A percentile compares a stretch with the other conserved stretches of the same genome.
Conservation (phyloP, 768 basidiomycete genomes). For the Collybia sp. region DNA sequence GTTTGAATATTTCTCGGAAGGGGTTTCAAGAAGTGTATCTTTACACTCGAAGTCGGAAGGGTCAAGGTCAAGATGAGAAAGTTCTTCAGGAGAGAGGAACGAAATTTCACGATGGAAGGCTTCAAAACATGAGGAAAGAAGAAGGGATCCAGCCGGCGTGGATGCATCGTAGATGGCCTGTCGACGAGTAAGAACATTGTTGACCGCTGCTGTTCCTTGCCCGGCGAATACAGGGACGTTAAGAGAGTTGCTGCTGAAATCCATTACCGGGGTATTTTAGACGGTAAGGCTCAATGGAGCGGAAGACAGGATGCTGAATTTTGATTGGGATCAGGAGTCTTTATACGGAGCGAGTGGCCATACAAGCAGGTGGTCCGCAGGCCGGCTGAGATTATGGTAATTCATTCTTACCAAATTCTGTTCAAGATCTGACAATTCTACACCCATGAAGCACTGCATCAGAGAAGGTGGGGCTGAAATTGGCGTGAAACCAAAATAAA, state of each 20-base stretch:
- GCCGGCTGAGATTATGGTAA: no score
- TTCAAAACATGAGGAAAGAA: conserved; percentile 47
- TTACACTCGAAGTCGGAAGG: conserved; percentile 37
- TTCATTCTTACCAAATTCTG: no score
- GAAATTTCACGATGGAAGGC: conserved; percentile 46
- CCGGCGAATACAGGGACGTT: conserved; percentile 53
- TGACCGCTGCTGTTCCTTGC: conserved; percentile 40
- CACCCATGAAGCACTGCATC: no score
- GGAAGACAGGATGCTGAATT: not conserved
- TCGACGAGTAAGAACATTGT: conserved; percentile 23
- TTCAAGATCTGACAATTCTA: no score
- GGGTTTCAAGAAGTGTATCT: conserved; percentile 31
- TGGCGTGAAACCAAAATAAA: no score
- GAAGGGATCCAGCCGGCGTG: conserved; percentile 33
- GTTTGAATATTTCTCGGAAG: conserved; percentile 25
- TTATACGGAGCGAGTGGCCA: no score
- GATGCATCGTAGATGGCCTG: conserved; percentile 38
- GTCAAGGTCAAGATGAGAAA: conserved; percentile 31
- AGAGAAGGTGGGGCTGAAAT: no score
- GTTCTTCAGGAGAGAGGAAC: conserved; percentile 32
- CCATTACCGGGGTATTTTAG: no score
- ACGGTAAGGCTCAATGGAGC: not conserved
- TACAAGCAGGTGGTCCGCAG: no score
- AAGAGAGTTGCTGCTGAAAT: conserved; percentile 1
- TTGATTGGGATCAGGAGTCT: not conserved